Evolutionary conservation across 179 eudicot genomes (phyloP).

Genomic region (Camellia oleifera): DNA sequence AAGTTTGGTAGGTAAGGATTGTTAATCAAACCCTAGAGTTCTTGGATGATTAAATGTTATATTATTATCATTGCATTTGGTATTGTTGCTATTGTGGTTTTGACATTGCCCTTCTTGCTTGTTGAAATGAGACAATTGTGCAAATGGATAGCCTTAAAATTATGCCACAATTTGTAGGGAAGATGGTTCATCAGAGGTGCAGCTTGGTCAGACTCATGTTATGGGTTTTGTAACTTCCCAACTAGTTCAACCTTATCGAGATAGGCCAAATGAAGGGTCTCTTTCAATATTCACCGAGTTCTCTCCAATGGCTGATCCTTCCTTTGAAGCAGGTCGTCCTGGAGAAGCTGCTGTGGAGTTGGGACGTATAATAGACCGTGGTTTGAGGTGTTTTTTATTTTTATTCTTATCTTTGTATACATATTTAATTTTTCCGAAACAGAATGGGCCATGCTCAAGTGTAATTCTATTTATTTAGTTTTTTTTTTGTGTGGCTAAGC

Average conservation of each 20-base stretch:
- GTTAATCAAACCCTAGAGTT: not conserved
- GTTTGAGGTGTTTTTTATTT: conserved; percentile 49
- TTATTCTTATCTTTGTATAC: not conserved
- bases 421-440: not conserved
- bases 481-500: not conserved
- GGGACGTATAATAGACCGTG: conserved; percentile 88
- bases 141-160: not conserved
- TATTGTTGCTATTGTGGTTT: not conserved
- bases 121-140: not conserved
- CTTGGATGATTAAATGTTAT: not conserved
- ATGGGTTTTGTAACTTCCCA: conserved; percentile 76
- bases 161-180: conserved; percentile 45
- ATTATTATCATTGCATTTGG: conserved; percentile 5
- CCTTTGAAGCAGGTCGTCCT: conserved; percentile 83
- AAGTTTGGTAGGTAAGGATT: conserved; percentile 69
- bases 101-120: not conserved
- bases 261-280: conserved; percentile 84
- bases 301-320: conserved; percentile 95
- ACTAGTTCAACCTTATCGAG: conserved; percentile 73
- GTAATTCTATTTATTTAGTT: not conserved
- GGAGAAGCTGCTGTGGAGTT: conserved; percentile 79
- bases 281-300: conserved; percentile 78
- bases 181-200: conserved; percentile 90
- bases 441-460: not conserved
- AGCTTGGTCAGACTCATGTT: conserved; percentile 84